Conservation (phyloP, 192 early-diverging fungal genomes). For the Coemansia sp. region DNA sequence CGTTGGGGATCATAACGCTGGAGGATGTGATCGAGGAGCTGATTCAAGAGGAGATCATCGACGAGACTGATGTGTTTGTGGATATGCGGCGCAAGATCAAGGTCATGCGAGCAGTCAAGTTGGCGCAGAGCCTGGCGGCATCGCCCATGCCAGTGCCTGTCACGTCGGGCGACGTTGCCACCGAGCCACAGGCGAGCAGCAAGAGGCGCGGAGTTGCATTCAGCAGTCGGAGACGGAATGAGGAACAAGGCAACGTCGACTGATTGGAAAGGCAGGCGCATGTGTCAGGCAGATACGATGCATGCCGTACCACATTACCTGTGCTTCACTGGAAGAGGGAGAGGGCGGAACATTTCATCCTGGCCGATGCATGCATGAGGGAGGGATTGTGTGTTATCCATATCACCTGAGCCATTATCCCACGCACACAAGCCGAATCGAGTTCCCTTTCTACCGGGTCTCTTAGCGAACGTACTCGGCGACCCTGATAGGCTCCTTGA, state of each 20-base stretch:
- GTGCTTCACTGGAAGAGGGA: too few species aligned
- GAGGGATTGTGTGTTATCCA: background rate
- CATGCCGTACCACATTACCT: too few species aligned
- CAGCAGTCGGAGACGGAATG: slow-evolving; percentile 27
- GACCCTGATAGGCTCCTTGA: background rate
- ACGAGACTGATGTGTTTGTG: slow-evolving; percentile 73
- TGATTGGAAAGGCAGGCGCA: background rate
- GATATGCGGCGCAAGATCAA: slow-evolving; percentile 48
- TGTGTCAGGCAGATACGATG: background rate
- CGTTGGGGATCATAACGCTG: slow-evolving; percentile 73
- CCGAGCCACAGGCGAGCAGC: background rate
- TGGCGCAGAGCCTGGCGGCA: slow-evolving; percentile 18
- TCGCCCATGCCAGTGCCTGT: background rate
- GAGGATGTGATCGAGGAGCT: slow-evolving; percentile 86
- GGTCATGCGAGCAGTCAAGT: slow-evolving; percentile 50
- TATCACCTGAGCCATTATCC: slow-evolving; percentile 6
- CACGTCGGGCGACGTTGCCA: background rate
- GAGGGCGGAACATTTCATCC: too few species aligned
- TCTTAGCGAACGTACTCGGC: background rate
- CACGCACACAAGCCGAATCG: background rate
- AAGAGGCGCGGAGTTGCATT: slow-evolving; percentile 21
- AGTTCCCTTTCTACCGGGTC: background rate
- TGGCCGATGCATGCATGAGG: background rate
- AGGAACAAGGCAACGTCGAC: slow-evolving; percentile 1
- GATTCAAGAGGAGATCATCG: slow-evolving; percentile 80